Percentiles rank a stretch among this genome's conserved stretches.
phyloP scores from a whole-genome alignment of 176 grass and related monocot species.

The Triticum urartu region DNA sequence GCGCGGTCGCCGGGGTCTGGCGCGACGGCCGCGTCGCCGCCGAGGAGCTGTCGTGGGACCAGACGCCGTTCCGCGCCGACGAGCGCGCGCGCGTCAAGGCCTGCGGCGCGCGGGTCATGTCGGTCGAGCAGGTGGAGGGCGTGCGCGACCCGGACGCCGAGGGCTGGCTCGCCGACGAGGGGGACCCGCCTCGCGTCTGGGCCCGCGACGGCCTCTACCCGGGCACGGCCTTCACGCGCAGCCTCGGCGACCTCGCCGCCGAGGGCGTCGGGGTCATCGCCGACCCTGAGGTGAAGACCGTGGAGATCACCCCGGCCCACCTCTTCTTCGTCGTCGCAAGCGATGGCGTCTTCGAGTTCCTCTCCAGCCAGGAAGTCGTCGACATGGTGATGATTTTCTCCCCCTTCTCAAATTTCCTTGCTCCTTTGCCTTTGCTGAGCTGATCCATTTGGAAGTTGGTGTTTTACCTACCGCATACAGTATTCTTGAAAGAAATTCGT shows the following conservation, averaged over 20 bases:
- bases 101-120: slow-evolving; percentile 83
- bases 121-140: slow-evolving; percentile 79
- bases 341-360: slow-evolving; percentile 95
- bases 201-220: slow-evolving; percentile 82
- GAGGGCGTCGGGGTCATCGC: slow-evolving; percentile 83
- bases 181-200: slow-evolving; percentile 94
- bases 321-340: slow-evolving; percentile 85
- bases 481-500: neutral
- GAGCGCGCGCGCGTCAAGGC: slow-evolving; percentile 80
- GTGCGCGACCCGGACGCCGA: slow-evolving; percentile 44
- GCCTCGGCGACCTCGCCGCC: slow-evolving; percentile 74
- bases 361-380: slow-evolving; percentile 86
- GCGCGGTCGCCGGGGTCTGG: slow-evolving; percentile 73
- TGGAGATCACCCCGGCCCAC: slow-evolving; percentile 69
- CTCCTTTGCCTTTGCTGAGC: neutral
- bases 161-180: slow-evolving; percentile 59
- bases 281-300: slow-evolving; percentile 68
- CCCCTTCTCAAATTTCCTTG: neutral
- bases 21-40: slow-evolving; percentile 45
- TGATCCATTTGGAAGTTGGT: neutral
- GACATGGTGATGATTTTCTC: slow-evolving; percentile 59
- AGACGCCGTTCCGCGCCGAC: slow-evolving; percentile 93
- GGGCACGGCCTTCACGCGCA: slow-evolving; percentile 92
- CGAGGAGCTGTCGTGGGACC: slow-evolving; percentile 89
- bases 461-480: neutral